Conservation (phyloP, 2,329 filamentous ascomycete species). For the Tolypocladium tropicale region DNA sequence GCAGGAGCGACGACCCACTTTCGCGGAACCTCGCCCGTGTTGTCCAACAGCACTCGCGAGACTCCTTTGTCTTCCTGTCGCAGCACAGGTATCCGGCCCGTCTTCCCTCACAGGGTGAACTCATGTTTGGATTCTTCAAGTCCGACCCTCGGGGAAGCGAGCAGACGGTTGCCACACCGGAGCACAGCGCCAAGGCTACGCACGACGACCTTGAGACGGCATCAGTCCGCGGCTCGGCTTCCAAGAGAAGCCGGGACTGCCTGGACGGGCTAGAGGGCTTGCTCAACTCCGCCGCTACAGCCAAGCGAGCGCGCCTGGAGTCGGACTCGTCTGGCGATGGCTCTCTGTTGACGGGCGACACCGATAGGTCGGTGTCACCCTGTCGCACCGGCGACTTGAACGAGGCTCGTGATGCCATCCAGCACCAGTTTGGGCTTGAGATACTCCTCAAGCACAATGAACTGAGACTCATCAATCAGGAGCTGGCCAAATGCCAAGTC, state of each 20-base stretch:
- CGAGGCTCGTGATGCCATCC: constrained; percentile 60
- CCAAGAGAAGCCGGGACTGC: constrained; percentile 29
- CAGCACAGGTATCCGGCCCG: constrained; percentile 7
- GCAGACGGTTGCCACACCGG: constrained; percentile 27
- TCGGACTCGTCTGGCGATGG: constrained; percentile 5
- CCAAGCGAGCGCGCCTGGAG: constrained; percentile 33
- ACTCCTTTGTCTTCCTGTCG: constrained; percentile 8
- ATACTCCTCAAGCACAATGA: constrained; percentile 92
- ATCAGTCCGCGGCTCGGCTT: constrained; percentile 9
- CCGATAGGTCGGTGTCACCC: background rate
- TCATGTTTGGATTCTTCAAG: constrained; percentile 55
- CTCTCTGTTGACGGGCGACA: background rate
- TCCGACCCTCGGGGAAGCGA: constrained; percentile 49
- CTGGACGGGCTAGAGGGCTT: constrained; percentile 19
- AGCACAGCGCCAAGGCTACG: constrained; percentile 23
- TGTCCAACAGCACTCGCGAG: background rate
- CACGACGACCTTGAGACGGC: constrained; percentile 9
- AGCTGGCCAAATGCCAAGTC: constrained; percentile 89
- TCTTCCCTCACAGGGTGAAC: constrained; percentile 25
- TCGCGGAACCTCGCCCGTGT: constrained; percentile 6
- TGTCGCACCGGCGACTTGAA: constrained; percentile 27
- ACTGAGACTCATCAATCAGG: constrained; percentile 86
- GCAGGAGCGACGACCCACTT: constrained; percentile 7
- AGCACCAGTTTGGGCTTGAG: constrained; percentile 82
- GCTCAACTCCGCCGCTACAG: constrained; percentile 13